Conservation (phyloP, 345 rosid species). For the Populus alba region DNA sequence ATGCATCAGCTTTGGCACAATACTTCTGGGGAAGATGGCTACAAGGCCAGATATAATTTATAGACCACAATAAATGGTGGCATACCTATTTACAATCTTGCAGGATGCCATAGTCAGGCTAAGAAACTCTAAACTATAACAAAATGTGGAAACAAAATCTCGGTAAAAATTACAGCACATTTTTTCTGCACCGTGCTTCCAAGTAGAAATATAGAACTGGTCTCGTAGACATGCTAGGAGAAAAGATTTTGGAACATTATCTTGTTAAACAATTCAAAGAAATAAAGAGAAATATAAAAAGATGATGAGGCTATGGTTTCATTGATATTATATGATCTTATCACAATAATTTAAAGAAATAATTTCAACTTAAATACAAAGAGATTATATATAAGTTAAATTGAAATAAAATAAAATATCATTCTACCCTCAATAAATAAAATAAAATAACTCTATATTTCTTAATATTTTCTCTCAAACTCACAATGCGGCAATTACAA, state of each 20-base stretch:
- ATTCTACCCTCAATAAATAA: too few species aligned
- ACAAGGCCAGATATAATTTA: background rate
- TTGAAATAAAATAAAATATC: too few species aligned
- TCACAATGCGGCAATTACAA: too few species aligned
- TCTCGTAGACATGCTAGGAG: background rate
- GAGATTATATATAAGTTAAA: too few species aligned
- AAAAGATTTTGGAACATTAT: background rate
- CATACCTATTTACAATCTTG: slow-evolving; percentile 23
- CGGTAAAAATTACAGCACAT: background rate
- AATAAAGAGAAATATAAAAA: too few species aligned
- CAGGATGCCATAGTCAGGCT: background rate
- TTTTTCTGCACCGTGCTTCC: background rate
- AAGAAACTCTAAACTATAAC: slow-evolving; percentile 15
- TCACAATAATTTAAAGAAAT: too few species aligned
- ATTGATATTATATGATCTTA: too few species aligned
- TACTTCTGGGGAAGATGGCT: background rate
- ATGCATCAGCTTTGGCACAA: background rate
- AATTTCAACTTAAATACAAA: too few species aligned
- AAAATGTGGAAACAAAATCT: slow-evolving; percentile 15
- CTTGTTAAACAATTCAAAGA: too few species aligned
- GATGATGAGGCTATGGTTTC: too few species aligned
- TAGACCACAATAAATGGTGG: background rate
- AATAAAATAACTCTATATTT: too few species aligned
- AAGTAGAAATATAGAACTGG: background rate
- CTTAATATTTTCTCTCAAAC: too few species aligned